A percentile compares a stretch with the other conserved stretches of the same genome.
Evolutionary conservation across 257 asterid species (phyloP).

Genomic region (Datura wrightii): DNA sequence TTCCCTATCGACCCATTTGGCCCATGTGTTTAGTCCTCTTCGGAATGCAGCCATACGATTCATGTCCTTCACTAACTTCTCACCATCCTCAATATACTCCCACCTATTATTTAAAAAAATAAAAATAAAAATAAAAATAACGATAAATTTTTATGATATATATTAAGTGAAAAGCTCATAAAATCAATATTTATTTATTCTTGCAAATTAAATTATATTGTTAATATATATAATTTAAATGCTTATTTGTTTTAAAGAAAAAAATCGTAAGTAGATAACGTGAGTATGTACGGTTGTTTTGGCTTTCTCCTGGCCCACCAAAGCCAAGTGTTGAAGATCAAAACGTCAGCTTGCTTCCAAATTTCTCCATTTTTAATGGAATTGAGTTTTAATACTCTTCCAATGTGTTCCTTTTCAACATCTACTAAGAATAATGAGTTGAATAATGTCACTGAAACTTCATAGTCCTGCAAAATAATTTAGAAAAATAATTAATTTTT

Average conservation of each 20-base stretch:
- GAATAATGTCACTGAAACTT: slow-evolving; percentile 42
- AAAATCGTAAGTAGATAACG: not conserved
- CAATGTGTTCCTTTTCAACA: slow-evolving; percentile 39
- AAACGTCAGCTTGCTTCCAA: slow-evolving; percentile 61
- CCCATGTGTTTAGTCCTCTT: slow-evolving; percentile 46
- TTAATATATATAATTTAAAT: not conserved
- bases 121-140: not conserved
- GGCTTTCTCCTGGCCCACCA: slow-evolving; percentile 71
- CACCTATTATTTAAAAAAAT: slow-evolving; percentile 34
- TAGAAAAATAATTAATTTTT: not conserved
- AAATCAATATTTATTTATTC: not conserved
- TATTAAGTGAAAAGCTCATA: not conserved
- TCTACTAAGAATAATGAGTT: slow-evolving; percentile 62
- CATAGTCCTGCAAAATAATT: slow-evolving; percentile 51
- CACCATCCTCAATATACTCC: slow-evolving; percentile 41
- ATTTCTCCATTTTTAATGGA: slow-evolving; percentile 48
- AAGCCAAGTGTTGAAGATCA: slow-evolving; percentile 76
- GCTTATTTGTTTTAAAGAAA: not conserved
- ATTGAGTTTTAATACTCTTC: slow-evolving; percentile 56
- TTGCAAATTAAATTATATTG: not conserved
- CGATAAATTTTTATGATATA: not conserved
- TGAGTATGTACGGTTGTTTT: slow-evolving; percentile 57
- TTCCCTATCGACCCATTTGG: slow-evolving; percentile 39
- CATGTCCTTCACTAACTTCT: slow-evolving; percentile 35
- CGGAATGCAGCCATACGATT: slow-evolving; percentile 40